A percentile compares a stretch with the other conserved stretches of the same genome.
These are phyloP conservation scores for Fusarium tricinctum DNA, from an alignment of 2,329 filamentous ascomycete genomes.

Conservation along the genomic window DNA sequence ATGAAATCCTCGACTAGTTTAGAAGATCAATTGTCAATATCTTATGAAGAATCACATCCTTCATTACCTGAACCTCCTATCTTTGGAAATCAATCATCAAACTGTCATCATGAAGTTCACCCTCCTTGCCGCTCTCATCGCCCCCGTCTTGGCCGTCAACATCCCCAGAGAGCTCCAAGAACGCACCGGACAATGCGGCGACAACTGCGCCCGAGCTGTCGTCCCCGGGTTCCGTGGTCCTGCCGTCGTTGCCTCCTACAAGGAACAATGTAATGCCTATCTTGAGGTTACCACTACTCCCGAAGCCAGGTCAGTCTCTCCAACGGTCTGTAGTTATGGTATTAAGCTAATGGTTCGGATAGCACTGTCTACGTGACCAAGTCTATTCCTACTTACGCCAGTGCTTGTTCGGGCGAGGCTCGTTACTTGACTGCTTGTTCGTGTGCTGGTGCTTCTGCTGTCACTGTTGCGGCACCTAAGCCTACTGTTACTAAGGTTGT, in stretches of 20 bases:
- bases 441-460: constrained; percentile 31
- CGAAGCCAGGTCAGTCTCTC: constrained; percentile 20
- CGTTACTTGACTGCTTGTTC: constrained; percentile 44
- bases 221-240: constrained; percentile 34
- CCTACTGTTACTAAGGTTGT: constrained; percentile 41
- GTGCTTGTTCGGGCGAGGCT: constrained; percentile 39
- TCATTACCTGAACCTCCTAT: not conserved
- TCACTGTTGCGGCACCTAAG: constrained; percentile 34
- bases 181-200: constrained; percentile 30
- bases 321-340: fast-evolving
- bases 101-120: constrained; percentile 40
- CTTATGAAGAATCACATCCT: not conserved
- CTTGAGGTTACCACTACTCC: constrained; percentile 38
- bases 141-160: constrained; percentile 29
- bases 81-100: not conserved
- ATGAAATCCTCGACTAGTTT: not conserved
- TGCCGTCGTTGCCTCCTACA: constrained; percentile 23
- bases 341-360: not conserved
- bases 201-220: constrained; percentile 43
- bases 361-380: constrained; percentile 43
- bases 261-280: constrained; percentile 41
- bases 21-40: not conserved
- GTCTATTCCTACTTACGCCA: constrained; percentile 42
- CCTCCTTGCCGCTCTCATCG: constrained; percentile 33
- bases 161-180: constrained; percentile 35